Evolutionary conservation across 345 rosid species (phyloP).

Genomic region (Raphanus sativus): DNA sequence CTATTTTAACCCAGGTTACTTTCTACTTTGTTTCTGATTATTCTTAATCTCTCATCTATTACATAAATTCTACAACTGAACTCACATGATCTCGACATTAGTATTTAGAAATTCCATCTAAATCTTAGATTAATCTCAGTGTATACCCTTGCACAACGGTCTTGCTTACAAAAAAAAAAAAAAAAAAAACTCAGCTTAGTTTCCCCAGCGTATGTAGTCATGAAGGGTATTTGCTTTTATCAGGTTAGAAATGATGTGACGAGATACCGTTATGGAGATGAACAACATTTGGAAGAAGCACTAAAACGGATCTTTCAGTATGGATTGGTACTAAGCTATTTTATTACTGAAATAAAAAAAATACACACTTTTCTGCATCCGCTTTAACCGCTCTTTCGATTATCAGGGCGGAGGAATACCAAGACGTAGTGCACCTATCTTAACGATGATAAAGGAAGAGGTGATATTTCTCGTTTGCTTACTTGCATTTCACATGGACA

Average conservation of each 20-base stretch:
- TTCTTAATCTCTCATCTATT: background rate
- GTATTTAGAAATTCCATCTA: no score
- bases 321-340: constrained; percentile 63
- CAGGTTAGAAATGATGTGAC: constrained; percentile 65
- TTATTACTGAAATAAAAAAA: background rate
- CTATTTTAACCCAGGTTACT: constrained; percentile 88
- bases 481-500: background rate
- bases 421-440: constrained; percentile 79
- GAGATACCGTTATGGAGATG: constrained; percentile 91
- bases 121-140: no score
- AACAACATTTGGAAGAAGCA: constrained; percentile 96
- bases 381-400: background rate
- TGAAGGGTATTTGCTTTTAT: background rate
- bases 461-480: constrained; percentile 43
- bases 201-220: background rate
- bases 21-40: background rate
- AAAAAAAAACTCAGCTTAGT: background rate
- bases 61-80: background rate
- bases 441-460: constrained; percentile 80
- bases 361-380: background rate
- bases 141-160: background rate
- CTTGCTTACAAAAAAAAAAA: background rate
- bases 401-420: constrained; percentile 89
- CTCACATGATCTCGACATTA: background rate
- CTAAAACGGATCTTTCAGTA: constrained; percentile 85